These are phyloP conservation scores for Oryza australiensis DNA, from an alignment of 176 grass and related monocot genomes.

Conservation along the genomic window DNA sequence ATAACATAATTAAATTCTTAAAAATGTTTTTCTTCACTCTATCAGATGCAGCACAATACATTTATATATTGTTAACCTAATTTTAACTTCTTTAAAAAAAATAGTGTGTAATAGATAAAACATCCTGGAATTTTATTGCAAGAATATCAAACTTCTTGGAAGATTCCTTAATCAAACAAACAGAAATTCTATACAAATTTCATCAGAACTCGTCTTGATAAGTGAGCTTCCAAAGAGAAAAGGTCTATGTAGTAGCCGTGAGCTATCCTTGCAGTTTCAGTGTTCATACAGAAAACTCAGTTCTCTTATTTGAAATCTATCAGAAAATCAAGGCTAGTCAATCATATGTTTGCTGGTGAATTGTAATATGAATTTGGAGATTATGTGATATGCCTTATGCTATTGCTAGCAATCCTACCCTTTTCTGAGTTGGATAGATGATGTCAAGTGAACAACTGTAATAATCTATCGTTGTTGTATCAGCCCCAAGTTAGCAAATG, in stretches of 20 bases:
- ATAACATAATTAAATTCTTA: not conserved
- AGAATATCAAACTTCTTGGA: constrained; percentile 17
- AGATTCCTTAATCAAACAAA: not conserved
- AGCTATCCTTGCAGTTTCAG: not conserved
- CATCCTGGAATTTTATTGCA: not conserved
- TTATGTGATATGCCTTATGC: not conserved
- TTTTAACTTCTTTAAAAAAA: not conserved
- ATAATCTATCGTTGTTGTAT: not conserved
- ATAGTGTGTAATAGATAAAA: not conserved
- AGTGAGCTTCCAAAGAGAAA: constrained; percentile 4
- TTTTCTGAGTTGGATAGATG: constrained; percentile 3
- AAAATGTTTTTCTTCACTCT: too few species aligned
- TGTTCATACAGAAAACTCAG: not conserved
- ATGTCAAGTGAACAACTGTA: constrained; percentile 19
- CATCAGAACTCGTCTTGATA: not conserved
- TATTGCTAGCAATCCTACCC: not conserved
- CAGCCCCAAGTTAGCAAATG: not conserved
- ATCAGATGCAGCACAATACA: too few species aligned
- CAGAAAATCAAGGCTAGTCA: not conserved
- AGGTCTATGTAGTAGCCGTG: not conserved
- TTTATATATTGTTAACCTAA: too few species aligned
- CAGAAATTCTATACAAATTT: not conserved
- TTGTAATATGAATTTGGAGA: constrained; percentile 1
- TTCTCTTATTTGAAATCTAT: not conserved
- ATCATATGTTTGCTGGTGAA: not conserved